Conservation (phyloP, 2,329 filamentous ascomycete species). For the Blumeriella jaapii region DNA sequence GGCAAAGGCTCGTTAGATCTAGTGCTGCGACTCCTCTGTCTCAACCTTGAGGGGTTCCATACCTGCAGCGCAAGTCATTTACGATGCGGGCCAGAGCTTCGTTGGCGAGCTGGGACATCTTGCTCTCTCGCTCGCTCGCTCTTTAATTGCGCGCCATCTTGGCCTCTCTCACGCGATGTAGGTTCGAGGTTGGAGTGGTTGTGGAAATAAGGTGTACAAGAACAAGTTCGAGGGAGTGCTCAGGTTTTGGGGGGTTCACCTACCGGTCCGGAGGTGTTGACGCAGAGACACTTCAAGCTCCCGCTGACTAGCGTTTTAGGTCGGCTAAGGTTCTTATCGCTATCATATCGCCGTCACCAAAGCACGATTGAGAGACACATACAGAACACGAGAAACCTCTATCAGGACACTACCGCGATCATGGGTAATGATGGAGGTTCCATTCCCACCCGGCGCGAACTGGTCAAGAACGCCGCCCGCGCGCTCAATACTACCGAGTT, state of each 20-base stretch:
- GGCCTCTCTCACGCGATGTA: slow-evolving; percentile 15
- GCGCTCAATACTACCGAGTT: slow-evolving; percentile 72
- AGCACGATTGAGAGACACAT: too few species aligned
- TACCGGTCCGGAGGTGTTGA: too few species aligned
- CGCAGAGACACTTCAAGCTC: too few species aligned
- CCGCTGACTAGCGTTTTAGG: too few species aligned
- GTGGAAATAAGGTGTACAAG: not conserved
- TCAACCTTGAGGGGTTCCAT: slow-evolving; percentile 6
- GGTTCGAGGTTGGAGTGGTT: slow-evolving; percentile 4
- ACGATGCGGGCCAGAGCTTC: slow-evolving; percentile 25
- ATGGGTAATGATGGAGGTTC: slow-evolving; percentile 99
- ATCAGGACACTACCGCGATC: slow-evolving; percentile 1
- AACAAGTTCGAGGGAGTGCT: too few species aligned
- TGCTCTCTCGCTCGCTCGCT: slow-evolving; percentile 18
- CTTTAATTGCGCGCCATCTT: slow-evolving; percentile 18
- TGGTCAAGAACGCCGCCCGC: slow-evolving; percentile 86
- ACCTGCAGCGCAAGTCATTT: slow-evolving; percentile 25
- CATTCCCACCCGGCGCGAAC: slow-evolving; percentile 89
- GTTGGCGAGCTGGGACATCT: slow-evolving; percentile 26
- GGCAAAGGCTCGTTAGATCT: too few species aligned
- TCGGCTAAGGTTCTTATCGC: too few species aligned
- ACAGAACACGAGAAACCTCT: not conserved
- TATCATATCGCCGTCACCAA: too few species aligned
- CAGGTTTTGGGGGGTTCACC: not conserved
- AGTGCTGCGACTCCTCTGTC: too few species aligned